Percentiles rank a stretch among this genome's conserved stretches.
These are phyloP conservation scores for Adansonia digitata DNA, from an alignment of 345 rosid species.

Conservation along the genomic window DNA sequence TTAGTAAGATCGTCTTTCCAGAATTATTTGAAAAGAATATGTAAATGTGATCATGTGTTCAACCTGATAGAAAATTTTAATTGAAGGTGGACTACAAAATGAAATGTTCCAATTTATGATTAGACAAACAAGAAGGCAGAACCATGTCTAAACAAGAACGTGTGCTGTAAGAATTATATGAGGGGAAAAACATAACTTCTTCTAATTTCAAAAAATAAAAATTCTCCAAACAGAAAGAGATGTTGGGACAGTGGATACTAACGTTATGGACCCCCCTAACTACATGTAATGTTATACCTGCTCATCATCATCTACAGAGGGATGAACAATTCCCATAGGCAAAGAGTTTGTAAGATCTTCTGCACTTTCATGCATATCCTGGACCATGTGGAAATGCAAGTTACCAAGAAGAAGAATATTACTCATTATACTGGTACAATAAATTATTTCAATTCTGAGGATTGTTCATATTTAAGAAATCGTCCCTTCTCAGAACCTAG, in stretches of 20 bases:
- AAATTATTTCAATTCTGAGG: conserved; percentile 5
- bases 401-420: not conserved
- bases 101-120: not conserved
- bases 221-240: not conserved
- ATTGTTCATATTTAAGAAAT: not conserved
- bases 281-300: conserved; percentile 30
- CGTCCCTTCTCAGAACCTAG: not conserved
- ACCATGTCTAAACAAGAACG: not conserved
- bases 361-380: conserved; percentile 39
- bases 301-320: conserved; percentile 56
- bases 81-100: not conserved
- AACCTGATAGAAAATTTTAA: not conserved
- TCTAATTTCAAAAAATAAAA: not conserved
- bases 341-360: conserved; percentile 33
- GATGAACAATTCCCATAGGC: conserved; percentile 38
- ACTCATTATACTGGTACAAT: not conserved
- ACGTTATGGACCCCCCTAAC: not conserved
- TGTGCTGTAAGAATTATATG: not conserved
- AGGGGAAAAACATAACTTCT: not conserved
- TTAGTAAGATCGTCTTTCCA: not conserved
- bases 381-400: conserved; percentile 12
- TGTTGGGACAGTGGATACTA: not conserved
- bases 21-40: not conserved
- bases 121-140: not conserved
- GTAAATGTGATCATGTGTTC: not conserved